These are phyloP conservation scores for Rossbeevera mucosa DNA, from an alignment of 768 basidiomycete genomes.

Conservation along the genomic window DNA sequence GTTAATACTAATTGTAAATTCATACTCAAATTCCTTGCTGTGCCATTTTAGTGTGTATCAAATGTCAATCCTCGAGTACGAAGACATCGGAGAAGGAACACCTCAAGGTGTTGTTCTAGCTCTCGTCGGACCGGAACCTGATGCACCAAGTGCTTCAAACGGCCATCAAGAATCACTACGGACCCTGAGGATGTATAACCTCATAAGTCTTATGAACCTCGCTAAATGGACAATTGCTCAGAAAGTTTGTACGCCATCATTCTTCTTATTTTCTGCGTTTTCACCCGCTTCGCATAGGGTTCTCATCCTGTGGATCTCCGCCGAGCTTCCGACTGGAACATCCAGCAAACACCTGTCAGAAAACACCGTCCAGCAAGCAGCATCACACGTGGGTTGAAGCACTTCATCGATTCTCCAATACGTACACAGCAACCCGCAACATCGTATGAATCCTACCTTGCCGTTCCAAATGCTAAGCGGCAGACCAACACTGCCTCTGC, in stretches of 20 bases:
- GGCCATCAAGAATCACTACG: constrained; percentile 55
- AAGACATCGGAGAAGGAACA: constrained; percentile 49
- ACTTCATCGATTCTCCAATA: constrained; percentile 41
- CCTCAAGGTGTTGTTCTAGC: constrained; percentile 75
- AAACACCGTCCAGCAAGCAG: constrained; percentile 52
- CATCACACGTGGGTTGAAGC: constrained; percentile 61
- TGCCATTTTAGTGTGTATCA: constrained; percentile 58
- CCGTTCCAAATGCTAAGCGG: constrained; percentile 25
- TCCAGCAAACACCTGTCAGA: constrained; percentile 42
- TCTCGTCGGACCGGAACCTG: constrained; percentile 62
- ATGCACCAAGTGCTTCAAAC: constrained; percentile 34
- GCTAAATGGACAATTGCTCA: constrained; percentile 70
- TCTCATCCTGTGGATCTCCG: constrained; percentile 58
- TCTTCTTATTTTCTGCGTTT: neutral
- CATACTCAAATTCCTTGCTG: neutral
- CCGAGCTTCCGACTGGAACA: constrained; percentile 46
- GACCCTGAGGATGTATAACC: constrained; percentile 76
- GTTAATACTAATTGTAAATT: neutral
- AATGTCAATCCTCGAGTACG: constrained; percentile 67
- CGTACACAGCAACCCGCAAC: constrained; percentile 25
- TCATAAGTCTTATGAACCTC: constrained; percentile 67
- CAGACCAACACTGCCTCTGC: constrained; percentile 32
- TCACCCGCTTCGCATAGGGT: constrained; percentile 37
- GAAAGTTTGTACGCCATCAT: constrained; percentile 41
- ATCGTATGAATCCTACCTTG: constrained; percentile 28